Evolutionary conservation across 768 basidiomycete genomes (phyloP), one percentile per base, ranked within the genome.

Genomic region (Macrolepiota dolichaula): DNA sequence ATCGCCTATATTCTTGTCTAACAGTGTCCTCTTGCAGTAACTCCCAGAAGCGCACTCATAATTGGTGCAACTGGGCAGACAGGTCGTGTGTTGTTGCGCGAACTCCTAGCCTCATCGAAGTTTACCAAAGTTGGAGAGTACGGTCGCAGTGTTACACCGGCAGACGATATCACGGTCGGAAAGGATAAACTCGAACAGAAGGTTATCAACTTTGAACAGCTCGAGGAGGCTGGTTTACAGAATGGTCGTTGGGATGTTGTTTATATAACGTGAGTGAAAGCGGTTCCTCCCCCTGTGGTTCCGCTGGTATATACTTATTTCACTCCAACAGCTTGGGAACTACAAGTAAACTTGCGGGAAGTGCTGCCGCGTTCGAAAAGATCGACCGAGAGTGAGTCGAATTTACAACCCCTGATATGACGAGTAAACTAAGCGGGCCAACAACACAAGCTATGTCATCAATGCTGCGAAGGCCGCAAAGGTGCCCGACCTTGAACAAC

Each of bases 1-100:
- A n/a, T 11, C 15, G 15, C n/a, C 22, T 15, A 9, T 36, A 10
- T 24, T 17, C 46, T 49, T 11, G 44, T 19, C 11, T 37, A 10
- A 32, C 4, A 13, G 3, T 24, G 7, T 54, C 29, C 2, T 10
- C 38, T 29, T 25, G 5, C 27, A 47, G 11, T n/a, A 57, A 44
- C 10, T 24, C 64, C 68, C n/a, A 66, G 74, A 67, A 76, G 84
- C 15, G 89, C 91, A n/a, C 81, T 93, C 59, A 74, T 94, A 22
- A 65, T 94, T 46, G 92, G 92, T 19, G 86, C 85, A 1, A 92
- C 91, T 0, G 92, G 92, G 53, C 85, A 85, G 54, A 79, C 79
- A 2, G 92, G 92, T 36, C 81, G 79, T 42, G 73, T 80, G 42
- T 73, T 91, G 47, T 81, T 94, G 15, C 74, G 74, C 24, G 80